Base-by-base conservation (phyloP, 164 flowering plant genomes). In the Nelumbo lutea region DNA sequence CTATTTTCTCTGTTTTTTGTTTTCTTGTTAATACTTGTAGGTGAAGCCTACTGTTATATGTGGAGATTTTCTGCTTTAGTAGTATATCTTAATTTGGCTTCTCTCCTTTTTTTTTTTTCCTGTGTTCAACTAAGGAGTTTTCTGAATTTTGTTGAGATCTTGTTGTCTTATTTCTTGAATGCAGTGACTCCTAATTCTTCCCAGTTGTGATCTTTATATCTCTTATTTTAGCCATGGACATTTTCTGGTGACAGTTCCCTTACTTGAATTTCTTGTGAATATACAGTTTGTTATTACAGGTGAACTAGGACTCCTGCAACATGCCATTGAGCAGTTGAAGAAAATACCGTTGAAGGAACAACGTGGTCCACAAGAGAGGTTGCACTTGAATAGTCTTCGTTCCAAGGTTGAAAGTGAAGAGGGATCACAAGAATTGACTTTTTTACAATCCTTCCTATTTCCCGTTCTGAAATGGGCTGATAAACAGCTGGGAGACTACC, bases 401-500 rank as follows among this genome's bases (percentile, higher is more conserved):
- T 84, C 86, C 43, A 85, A 82, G 70, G 77, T 85, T 79, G 87
- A 88, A 79, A 84, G 70, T 64, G 97, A 80, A 68, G 80, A 77
- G 41, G 87, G 88, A 27, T 68, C 78, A 64, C 83, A 59, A 79
- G 89, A 83, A 55, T 57, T 86, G 59, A 83, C 91, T 65, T 93
- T 96, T 80, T 78, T 93, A 73, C 88, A 86, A 69, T 89, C 99
- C 42, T 88, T 90, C 78, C 75, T 96, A 56, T 73, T 72, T 63
- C 99, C 99, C 11, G 90, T 96, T 69, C 84, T 84, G 77, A 87
- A 78, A 77, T 96, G 99, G 99, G 93, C 86, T 67, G 91, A 90
- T 77, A 93, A 84, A 78, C 88, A 80, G 79, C 86, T 96, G 61
- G 85, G 83, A 58, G 97, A 96, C 75, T 96, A 90, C 78, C 97